Conservation (phyloP, 176 grass and related monocot genomes). For the Ampelocalamus luodianensis region DNA sequence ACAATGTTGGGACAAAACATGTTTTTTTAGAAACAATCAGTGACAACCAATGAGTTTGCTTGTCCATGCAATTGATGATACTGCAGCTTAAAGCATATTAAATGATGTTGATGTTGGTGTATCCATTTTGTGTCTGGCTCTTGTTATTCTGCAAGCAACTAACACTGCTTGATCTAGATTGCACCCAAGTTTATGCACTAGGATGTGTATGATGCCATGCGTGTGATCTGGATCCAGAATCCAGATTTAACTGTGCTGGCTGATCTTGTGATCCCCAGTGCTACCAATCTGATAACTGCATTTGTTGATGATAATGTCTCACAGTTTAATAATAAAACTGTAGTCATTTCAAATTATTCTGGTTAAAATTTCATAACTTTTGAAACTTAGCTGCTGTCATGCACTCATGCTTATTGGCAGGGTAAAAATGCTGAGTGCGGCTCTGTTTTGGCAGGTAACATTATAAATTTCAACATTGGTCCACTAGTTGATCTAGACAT, state of each 20-base stretch:
- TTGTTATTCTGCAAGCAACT: background rate
- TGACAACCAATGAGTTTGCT: slow-evolving; percentile 4
- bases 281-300: background rate
- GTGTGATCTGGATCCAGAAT: background rate
- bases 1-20: background rate
- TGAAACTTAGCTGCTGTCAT: background rate
- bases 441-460: slow-evolving; percentile 62
- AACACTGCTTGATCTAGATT: slow-evolving; percentile 7
- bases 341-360: background rate
- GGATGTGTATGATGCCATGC: background rate
- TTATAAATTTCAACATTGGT: slow-evolving; percentile 95
- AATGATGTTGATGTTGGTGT: background rate
- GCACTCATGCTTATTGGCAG: slow-evolving; percentile 14
- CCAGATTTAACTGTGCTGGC: background rate
- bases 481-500: slow-evolving; percentile 85
- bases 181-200: background rate
- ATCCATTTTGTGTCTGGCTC: background rate
- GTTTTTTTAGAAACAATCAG: background rate
- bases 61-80: no score
- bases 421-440: background rate
- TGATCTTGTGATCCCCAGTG: background rate
- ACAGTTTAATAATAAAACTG: background rate
- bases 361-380: background rate
- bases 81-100: background rate
- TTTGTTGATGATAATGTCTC: background rate